A percentile compares a stretch with the other conserved stretches of the same genome.
phyloP scores from a whole-genome alignment of 2,329 filamentous ascomycete genomes.

The Aspergillus spinulosporus region DNA sequence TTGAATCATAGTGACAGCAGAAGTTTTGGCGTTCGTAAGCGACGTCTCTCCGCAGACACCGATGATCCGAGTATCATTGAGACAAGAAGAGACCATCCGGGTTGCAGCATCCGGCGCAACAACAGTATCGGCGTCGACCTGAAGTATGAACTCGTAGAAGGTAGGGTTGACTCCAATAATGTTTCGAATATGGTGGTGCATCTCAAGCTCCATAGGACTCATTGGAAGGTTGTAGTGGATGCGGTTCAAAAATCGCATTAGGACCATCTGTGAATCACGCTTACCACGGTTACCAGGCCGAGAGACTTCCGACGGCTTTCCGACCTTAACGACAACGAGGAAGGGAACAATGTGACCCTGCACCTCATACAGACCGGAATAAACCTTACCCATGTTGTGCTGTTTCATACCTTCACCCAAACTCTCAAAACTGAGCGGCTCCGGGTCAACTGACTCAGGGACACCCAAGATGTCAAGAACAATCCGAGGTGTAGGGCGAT shows the following conservation, averaged over 20 bases:
- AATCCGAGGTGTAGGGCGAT: conserved; percentile 90
- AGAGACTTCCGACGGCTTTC: conserved; percentile 74
- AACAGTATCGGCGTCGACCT: conserved; percentile 96
- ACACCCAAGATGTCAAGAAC: conserved; percentile 97
- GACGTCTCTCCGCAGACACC: conserved; percentile 93
- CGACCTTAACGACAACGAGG: conserved; percentile 93
- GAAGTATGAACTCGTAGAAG: conserved; percentile 95
- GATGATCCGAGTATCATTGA: conserved; percentile 87
- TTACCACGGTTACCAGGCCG: conserved; percentile 94
- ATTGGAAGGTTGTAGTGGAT: conserved; percentile 97
- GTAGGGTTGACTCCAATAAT: conserved; percentile 98
- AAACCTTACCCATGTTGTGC: conserved; percentile 99
- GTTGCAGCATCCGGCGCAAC: conserved; percentile 87
- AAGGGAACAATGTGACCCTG: conserved; percentile 98
- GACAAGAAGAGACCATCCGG: conserved; percentile 86
- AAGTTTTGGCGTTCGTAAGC: conserved; percentile 87
- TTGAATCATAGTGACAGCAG: conserved; percentile 97
- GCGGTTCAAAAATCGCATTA: conserved; percentile 99
- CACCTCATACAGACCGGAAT: conserved; percentile 95
- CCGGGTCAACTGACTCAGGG: conserved; percentile 87
- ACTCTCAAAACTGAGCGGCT: conserved; percentile 94
- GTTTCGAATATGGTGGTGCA: conserved; percentile 98
- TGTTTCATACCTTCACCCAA: conserved; percentile 94
- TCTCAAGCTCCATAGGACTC: conserved; percentile 94
- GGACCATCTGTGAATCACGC: conserved; percentile 96